Evolutionary conservation across 2,329 filamentous ascomycete species (phyloP).

Genomic region (Beauveria bassiana): DNA sequence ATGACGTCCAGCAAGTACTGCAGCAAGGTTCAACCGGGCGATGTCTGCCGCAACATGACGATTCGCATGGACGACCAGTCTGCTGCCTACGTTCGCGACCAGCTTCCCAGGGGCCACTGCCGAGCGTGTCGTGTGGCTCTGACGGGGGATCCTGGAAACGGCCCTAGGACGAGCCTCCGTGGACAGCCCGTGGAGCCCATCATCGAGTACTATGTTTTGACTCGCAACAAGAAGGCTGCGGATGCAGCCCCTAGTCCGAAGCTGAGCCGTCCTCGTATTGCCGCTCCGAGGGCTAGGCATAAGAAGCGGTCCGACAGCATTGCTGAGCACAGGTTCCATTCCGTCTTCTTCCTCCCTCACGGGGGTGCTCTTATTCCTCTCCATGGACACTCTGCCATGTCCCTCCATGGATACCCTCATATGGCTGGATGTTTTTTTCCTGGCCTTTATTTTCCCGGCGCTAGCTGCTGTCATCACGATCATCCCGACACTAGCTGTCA

Average conservation of each 20-base stretch:
- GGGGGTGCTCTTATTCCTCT: no score
- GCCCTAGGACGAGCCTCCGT: not conserved
- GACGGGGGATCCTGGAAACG: not conserved
- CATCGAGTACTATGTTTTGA: not conserved
- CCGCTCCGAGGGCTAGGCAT: no score
- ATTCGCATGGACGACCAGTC: not conserved
- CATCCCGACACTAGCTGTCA: not conserved
- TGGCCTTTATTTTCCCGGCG: not conserved
- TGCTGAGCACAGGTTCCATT: no score
- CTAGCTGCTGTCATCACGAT: not conserved
- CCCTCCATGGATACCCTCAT: not conserved
- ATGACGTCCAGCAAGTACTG: not conserved
- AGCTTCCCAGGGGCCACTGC: not conserved
- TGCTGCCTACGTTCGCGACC: not conserved
- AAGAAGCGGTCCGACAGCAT: no score
- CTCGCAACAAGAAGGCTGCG: not conserved
- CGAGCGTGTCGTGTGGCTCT: not conserved
- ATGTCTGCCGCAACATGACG: not conserved
- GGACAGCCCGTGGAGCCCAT: not conserved
- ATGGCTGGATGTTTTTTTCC: not conserved
- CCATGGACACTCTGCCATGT: no score
- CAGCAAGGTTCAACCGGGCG: not conserved
- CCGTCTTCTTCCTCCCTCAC: not conserved
- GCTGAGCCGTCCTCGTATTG: not conserved
- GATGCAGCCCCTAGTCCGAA: not conserved